A percentile compares a stretch with the other conserved stretches of the same genome.
Evolutionary conservation across 2,329 filamentous ascomycete genomes (phyloP).

Genomic region (Dactylonectria macrodidyma): DNA sequence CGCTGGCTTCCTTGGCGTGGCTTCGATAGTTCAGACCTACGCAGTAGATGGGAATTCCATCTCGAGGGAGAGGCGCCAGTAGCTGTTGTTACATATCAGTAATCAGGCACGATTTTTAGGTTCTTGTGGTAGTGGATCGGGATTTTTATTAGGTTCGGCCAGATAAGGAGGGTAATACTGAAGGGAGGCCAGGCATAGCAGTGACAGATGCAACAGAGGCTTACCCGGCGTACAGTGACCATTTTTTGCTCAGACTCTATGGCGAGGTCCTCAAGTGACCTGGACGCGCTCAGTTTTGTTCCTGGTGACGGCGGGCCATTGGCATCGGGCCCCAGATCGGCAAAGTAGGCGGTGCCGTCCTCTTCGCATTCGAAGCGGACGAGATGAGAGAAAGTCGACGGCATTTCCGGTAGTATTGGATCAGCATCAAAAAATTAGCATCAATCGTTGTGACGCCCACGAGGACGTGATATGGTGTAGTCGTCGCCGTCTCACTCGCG

Average conservation of each 20-base stretch:
- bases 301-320: background rate
- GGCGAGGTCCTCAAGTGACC: background rate
- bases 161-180: background rate
- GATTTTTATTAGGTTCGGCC: background rate
- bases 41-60: slow-evolving; percentile 5
- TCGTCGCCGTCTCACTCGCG: no score
- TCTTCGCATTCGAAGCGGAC: slow-evolving; percentile 9
- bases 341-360: background rate
- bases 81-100: background rate
- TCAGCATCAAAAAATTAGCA: background rate
- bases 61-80: background rate
- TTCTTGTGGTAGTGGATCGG: background rate
- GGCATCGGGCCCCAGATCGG: background rate
- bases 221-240: background rate
- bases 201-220: background rate
- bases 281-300: background rate
- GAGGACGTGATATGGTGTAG: background rate
- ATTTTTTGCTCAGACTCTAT: background rate
- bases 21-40: background rate
- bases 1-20: background rate
- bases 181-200: background rate
- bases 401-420: background rate
- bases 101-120: background rate
- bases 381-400: background rate
- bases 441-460: background rate